Evolutionary conservation across 2,329 filamentous ascomycete species (phyloP).

Genomic region (Fusarium sp.): DNA sequence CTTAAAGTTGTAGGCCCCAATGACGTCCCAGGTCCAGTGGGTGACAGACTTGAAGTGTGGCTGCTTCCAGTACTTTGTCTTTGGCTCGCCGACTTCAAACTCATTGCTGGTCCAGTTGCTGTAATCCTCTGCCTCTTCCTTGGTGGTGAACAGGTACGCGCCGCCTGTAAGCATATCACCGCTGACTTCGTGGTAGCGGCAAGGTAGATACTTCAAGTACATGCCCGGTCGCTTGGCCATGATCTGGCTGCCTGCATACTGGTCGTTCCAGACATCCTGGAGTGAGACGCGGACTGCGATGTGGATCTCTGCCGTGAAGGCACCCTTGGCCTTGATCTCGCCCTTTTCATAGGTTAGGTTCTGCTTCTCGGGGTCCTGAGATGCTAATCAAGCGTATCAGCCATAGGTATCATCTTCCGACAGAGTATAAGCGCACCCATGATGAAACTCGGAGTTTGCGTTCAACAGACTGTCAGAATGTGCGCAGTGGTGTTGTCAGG

Average conservation of each 20-base stretch:
- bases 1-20: conserved; percentile 33
- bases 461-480: background rate
- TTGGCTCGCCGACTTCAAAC: conserved; percentile 36
- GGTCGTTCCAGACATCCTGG: conserved; percentile 32
- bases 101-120: conserved; percentile 38
- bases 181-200: conserved; percentile 29
- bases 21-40: conserved; percentile 31
- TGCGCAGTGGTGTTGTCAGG: background rate
- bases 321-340: conserved; percentile 15
- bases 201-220: conserved; percentile 36
- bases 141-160: conserved; percentile 29
- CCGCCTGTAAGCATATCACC: conserved; percentile 34
- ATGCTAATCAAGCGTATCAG: background rate
- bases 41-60: conserved; percentile 28
- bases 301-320: conserved; percentile 35
- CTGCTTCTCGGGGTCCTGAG: background rate
- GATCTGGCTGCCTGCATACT: conserved; percentile 25
- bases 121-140: conserved; percentile 20
- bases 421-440: conserved; percentile 10
- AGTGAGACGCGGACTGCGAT: conserved; percentile 20
- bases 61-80: conserved; percentile 38
- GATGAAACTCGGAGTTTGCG: background rate
- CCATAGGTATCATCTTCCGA: background rate
- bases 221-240: conserved; percentile 36
- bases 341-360: conserved; percentile 17